Conservation (phyloP, 2,329 filamentous ascomycete genomes). For the Trichoderma guizhouense region DNA sequence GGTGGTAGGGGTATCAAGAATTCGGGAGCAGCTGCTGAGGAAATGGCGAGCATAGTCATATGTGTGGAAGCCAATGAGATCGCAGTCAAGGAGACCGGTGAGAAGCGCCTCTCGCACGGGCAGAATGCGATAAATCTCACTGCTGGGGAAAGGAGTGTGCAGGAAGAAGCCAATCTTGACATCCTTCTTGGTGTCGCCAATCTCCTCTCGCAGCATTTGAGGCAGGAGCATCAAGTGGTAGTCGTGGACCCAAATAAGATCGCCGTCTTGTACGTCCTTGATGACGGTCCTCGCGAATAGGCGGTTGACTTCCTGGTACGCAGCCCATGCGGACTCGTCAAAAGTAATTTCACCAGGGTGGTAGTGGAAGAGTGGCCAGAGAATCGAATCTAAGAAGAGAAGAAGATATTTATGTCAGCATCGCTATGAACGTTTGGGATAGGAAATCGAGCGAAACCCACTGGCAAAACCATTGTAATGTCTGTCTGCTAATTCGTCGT, state of each 20-base stretch:
- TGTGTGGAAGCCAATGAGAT: constrained; percentile 95
- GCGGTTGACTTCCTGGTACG: constrained; percentile 89
- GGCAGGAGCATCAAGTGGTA: constrained; percentile 98
- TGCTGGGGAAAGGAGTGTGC: constrained; percentile 94
- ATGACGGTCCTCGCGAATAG: constrained; percentile 87
- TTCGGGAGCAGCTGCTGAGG: constrained; percentile 91
- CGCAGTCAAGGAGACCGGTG: constrained; percentile 83
- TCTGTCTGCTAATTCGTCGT: constrained; percentile 86
- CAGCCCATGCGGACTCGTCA: constrained; percentile 90
- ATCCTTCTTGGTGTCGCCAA: constrained; percentile 77
- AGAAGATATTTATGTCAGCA: background rate
- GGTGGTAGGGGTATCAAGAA: constrained; percentile 75
- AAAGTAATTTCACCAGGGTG: constrained; percentile 98
- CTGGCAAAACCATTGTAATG: constrained; percentile 99
- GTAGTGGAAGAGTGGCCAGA: constrained; percentile 98
- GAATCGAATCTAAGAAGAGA: constrained; percentile 70
- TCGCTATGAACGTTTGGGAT: background rate
- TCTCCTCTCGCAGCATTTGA: constrained; percentile 88
- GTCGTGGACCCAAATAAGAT: constrained; percentile 97
- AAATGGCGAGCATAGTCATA: constrained; percentile 99
- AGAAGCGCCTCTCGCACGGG: constrained; percentile 89
- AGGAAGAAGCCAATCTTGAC: constrained; percentile 98
- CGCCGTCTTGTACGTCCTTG: constrained; percentile 84
- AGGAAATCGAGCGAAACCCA: constrained; percentile 33
- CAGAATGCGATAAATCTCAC: constrained; percentile 93